phyloP scores from a whole-genome alignment of 371 early-diverging fungal genomes.

The Cokeromyces recurvatus region DNA sequence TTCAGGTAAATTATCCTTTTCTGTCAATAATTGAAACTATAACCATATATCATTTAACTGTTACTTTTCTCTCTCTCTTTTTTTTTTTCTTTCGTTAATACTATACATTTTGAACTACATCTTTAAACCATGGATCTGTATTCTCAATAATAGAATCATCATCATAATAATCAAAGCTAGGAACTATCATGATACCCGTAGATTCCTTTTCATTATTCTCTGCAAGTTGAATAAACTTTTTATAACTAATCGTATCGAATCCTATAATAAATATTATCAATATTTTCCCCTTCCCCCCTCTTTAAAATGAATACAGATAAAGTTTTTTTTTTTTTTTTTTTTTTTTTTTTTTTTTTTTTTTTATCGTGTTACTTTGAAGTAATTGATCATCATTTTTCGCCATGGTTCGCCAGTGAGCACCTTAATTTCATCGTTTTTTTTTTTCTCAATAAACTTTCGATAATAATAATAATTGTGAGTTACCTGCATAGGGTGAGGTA shows the following conservation, averaged over 20 bases:
- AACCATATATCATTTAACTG: no score
- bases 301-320: no score
- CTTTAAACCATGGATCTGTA: conserved; percentile 50
- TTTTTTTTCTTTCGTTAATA: no score
- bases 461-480: background rate
- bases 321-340: no score
- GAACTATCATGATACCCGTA: conserved; percentile 43
- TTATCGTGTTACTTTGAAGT: conserved; percentile 42
- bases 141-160: conserved; percentile 23
- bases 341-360: no score
- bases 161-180: conserved; percentile 44
- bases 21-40: conserved; percentile 18
- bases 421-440: conserved; percentile 8
- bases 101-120: conserved; percentile 48
- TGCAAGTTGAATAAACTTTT: conserved; percentile 36
- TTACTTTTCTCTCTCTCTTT: no score
- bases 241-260: conserved; percentile 41
- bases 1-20: conserved; percentile 32
- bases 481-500: conserved; percentile 73
- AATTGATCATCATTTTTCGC: conserved; percentile 33
- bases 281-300: background rate
- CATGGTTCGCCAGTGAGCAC: conserved; percentile 75
- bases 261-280: conserved; percentile 19
- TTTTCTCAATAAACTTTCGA: background rate
- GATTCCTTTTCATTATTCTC: background rate